These are phyloP conservation scores for Thelonectria blattea DNA, from an alignment of 2,329 filamentous ascomycete genomes.

Conservation along the genomic window DNA sequence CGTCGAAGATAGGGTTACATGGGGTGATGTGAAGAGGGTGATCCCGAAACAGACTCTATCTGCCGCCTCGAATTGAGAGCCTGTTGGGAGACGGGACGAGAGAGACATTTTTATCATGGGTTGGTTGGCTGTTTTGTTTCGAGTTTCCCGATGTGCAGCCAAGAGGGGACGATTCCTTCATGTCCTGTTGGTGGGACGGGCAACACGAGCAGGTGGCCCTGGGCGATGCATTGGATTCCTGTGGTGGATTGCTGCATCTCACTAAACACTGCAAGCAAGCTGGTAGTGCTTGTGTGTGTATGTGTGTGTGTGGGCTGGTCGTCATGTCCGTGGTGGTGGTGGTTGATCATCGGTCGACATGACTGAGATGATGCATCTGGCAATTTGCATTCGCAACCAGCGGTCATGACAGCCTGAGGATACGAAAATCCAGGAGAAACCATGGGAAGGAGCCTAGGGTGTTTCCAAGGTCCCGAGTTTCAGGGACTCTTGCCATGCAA, in stretches of 20 bases:
- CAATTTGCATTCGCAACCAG: not conserved
- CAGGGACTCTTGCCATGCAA: slow-evolving; percentile 34
- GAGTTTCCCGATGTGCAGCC: not conserved
- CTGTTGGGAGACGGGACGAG: not conserved
- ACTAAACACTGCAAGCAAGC: not conserved
- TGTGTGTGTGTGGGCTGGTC: not conserved
- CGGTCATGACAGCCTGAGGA: slow-evolving; percentile 2
- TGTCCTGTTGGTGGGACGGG: not conserved
- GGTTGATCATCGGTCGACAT: not conserved
- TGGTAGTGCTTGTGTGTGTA: not conserved
- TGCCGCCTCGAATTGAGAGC: not conserved
- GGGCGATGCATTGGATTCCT: slow-evolving; percentile 1
- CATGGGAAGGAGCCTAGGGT: slow-evolving; percentile 20
- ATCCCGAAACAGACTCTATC: slow-evolving; percentile 9
- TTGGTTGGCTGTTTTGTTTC: slow-evolving; percentile 2
- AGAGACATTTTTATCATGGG: not conserved
- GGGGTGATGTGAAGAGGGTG: slow-evolving; percentile 8
- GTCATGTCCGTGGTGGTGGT: too few species aligned
- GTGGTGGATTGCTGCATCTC: too few species aligned
- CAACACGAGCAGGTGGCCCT: not conserved
- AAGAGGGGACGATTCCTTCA: not conserved
- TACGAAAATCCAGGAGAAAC: slow-evolving; percentile 16
- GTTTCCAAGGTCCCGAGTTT: slow-evolving; percentile 23
- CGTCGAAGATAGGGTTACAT: slow-evolving; percentile 22
- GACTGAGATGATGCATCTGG: slow-evolving; percentile 2